Percentiles rank a stretch among this genome's conserved stretches.
Evolutionary conservation across 202 grass and related monocot species (phyloP).

Genomic region (Brachypodium distachyon): DNA sequence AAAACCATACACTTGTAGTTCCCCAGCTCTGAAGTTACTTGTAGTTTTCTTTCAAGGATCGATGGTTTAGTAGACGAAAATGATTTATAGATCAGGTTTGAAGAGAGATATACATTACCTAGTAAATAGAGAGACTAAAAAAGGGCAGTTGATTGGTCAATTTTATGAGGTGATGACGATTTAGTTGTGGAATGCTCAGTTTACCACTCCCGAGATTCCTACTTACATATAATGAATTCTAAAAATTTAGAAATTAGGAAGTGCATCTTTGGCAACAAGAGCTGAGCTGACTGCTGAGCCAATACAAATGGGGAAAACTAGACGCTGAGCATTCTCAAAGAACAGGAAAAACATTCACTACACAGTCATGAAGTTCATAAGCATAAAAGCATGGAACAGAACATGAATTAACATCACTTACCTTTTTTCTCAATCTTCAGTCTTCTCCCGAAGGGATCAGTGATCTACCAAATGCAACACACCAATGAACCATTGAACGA

Average conservation of each 20-base stretch:
- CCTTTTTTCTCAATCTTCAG: conserved; percentile 34
- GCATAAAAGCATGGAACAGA: neutral
- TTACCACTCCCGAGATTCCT: neutral
- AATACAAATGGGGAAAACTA: neutral
- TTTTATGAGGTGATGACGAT: neutral
- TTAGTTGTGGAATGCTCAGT: neutral
- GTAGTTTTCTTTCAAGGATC: neutral
- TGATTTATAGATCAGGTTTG: neutral
- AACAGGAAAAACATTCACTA: neutral
- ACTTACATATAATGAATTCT: neutral
- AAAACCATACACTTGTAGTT: neutral
- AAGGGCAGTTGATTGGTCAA: neutral
- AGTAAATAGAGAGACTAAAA: neutral
- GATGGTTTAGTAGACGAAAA: neutral
- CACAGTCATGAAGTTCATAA: neutral
- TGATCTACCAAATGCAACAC: conserved; percentile 18
- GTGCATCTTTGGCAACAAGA: neutral
- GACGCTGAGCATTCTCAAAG: neutral
- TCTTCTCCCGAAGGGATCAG: conserved; percentile 2
- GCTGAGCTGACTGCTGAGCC: neutral
- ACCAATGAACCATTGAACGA: neutral
- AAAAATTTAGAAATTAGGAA: neutral
- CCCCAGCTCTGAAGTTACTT: neutral
- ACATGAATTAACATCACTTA: conserved; percentile 8
- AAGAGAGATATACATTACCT: neutral